These are phyloP conservation scores for Lathyrus tuberosus DNA, from an alignment of 306 rosid genomes.

Conservation along the genomic window DNA sequence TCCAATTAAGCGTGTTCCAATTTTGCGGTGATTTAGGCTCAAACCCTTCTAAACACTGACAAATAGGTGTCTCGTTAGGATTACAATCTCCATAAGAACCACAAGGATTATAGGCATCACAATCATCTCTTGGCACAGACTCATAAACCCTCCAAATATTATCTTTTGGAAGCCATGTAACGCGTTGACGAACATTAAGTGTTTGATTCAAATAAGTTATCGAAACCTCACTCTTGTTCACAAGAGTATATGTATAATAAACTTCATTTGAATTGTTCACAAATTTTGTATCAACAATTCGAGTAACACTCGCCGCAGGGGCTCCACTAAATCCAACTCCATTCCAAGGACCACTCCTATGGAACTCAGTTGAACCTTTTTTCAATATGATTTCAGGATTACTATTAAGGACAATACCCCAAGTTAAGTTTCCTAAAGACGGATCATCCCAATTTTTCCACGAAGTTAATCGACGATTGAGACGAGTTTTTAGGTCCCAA, in stretches of 20 bases:
- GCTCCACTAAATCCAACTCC: constrained; percentile 40
- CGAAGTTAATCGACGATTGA: too few species aligned
- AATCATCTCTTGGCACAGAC: background rate
- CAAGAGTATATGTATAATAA: background rate
- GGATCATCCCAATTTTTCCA: too few species aligned
- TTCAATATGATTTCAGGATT: constrained; percentile 22
- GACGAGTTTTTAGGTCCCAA: too few species aligned
- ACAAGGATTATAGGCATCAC: constrained; percentile 26
- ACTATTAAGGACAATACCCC: too few species aligned
- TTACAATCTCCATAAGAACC: too few species aligned
- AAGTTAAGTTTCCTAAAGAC: too few species aligned
- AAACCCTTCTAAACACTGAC: too few species aligned
- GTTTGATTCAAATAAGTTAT: constrained; percentile 37
- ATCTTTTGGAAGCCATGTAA: background rate
- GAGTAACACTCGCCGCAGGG: background rate
- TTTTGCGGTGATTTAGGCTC: too few species aligned
- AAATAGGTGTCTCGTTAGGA: too few species aligned
- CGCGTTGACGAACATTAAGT: background rate
- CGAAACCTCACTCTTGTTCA: background rate
- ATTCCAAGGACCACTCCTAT: constrained; percentile 55
- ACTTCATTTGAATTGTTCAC: constrained; percentile 22
- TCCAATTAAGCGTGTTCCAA: constrained; percentile 22
- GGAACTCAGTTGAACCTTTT: constrained; percentile 27
- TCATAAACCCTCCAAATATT: constrained; percentile 20
- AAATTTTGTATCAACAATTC: background rate